Evolutionary conservation across 2,329 filamentous ascomycete genomes (phyloP).

Genomic region (Pseudogymnoascus sp.): DNA sequence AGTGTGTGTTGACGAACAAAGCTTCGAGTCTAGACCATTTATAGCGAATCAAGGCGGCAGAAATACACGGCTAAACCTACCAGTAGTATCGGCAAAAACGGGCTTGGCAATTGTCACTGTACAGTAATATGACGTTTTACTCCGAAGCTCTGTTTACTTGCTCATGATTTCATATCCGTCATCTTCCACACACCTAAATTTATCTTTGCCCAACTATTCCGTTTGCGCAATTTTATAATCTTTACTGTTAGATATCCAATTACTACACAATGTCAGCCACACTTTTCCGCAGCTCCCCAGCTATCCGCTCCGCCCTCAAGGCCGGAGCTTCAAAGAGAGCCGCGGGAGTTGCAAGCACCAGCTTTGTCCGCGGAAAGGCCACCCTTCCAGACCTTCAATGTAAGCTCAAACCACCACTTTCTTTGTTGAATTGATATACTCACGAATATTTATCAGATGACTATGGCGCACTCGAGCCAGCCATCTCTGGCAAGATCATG

Average conservation of each 20-base stretch:
- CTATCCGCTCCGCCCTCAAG: constrained; percentile 62
- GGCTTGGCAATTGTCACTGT: constrained; percentile 1
- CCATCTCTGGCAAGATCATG: constrained; percentile 87
- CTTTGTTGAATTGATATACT: not conserved
- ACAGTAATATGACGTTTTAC: constrained; percentile 6
- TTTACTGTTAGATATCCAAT: not conserved
- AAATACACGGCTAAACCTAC: not conserved
- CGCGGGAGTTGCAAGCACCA: constrained; percentile 60
- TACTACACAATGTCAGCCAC: constrained; percentile 58
- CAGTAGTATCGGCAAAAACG: not conserved
- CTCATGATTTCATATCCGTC: constrained; percentile 1
- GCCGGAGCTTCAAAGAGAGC: constrained; percentile 54
- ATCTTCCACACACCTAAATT: not conserved
- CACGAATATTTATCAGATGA: constrained; percentile 54
- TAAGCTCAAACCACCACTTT: constrained; percentile 33
- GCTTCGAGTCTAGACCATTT: not conserved
- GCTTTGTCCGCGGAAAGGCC: constrained; percentile 77
- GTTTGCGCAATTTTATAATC: not conserved
- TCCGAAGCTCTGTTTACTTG: constrained; percentile 1
- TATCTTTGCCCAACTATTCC: not conserved
- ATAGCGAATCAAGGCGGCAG: not conserved
- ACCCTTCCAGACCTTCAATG: constrained; percentile 83
- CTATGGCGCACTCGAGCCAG: constrained; percentile 84
- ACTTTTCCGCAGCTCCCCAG: constrained; percentile 61
- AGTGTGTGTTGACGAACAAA: not conserved